Base-by-base conservation (phyloP, 2,329 filamentous ascomycete genomes). In the Diaporthe vexans region DNA sequence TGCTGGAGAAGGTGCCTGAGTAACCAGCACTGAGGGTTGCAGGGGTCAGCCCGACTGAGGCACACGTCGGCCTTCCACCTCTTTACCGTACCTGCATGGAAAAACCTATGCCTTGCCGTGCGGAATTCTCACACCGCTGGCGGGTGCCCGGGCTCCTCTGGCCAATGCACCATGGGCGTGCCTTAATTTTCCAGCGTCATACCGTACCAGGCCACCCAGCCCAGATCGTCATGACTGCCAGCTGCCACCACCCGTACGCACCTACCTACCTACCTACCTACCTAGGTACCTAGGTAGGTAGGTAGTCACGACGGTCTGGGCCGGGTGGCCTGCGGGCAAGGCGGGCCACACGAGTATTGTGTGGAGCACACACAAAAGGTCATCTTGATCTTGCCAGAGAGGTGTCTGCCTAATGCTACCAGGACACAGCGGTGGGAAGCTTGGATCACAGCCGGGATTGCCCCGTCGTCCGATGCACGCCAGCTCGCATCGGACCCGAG, bases 401-500 rank as follows among this genome's bases (percentile, higher is more conserved):
- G 13, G 17, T 35, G 51, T 73, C 57, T 61, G 71, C 74, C 65
- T 73, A 71, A 74, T 74, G 61, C 48, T 19, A 73, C 73, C 40
- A 17, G 65, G 46, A 51, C 37, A 13, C 37, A 40, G 37, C 37
- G 37, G 43, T 69, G 21, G 29, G 46, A 26, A 63, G 74, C 74
- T 73, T 51, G 48, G 65, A 75, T 48, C 51, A 71, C 71, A 75
- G 74, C 74, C 37, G 59, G 74, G 74, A 68, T 71, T 40, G 73
- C 69, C 52, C 48, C 68, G 63, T 54, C 73, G 29, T 46, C 37
- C 69, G 69, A 72, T 72, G 68, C 58, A 26, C 40, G 69, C 48
- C 56, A 75, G 29, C 43, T 65, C 40, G 54, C 70, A 73, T 73
- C 69, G 70, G 59, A 69, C 70, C 70, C 68, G 57, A 72, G 65